Evolutionary conservation across 805 yeast species (phyloP).

Genomic region (Ogataea polymorpha): DNA sequence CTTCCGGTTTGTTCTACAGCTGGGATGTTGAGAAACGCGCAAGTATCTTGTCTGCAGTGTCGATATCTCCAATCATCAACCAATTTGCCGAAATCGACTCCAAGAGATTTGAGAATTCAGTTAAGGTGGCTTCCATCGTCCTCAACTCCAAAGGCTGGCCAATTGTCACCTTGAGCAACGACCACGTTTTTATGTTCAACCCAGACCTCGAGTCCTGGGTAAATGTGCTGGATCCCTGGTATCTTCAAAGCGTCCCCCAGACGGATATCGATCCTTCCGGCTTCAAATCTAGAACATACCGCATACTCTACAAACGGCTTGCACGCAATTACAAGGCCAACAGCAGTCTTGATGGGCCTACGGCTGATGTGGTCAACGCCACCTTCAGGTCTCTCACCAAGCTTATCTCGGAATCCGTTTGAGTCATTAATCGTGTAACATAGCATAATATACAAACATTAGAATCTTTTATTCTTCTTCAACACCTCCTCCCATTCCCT

Average conservation of each 20-base stretch:
- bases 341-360: not conserved
- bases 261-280: not conserved
- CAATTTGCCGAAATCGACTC: conserved; percentile 26
- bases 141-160: conserved; percentile 40
- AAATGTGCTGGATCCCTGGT: conserved; percentile 41
- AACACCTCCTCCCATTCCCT: conserved; percentile 62
- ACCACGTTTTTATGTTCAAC: conserved; percentile 42
- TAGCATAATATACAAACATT: conserved; percentile 4
- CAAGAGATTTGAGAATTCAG: conserved; percentile 24
- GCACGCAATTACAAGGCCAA: conserved; percentile 7
- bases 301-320: conserved; percentile 14
- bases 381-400: conserved; percentile 13
- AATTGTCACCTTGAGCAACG: conserved; percentile 36
- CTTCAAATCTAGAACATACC: conserved; percentile 12
- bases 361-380: conserved; percentile 2
- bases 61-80: conserved; percentile 54
- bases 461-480: conserved; percentile 25
- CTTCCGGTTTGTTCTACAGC: conserved; percentile 46
- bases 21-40: conserved; percentile 44
- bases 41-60: conserved; percentile 40
- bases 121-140: conserved; percentile 20
- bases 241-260: conserved; percentile 11
- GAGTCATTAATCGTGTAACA: conserved; percentile 1
- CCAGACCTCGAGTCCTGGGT: conserved; percentile 45
- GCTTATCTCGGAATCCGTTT: not conserved